Conservation (phyloP, 2,329 filamentous ascomycete species). For the Fusarium sambucinum region DNA sequence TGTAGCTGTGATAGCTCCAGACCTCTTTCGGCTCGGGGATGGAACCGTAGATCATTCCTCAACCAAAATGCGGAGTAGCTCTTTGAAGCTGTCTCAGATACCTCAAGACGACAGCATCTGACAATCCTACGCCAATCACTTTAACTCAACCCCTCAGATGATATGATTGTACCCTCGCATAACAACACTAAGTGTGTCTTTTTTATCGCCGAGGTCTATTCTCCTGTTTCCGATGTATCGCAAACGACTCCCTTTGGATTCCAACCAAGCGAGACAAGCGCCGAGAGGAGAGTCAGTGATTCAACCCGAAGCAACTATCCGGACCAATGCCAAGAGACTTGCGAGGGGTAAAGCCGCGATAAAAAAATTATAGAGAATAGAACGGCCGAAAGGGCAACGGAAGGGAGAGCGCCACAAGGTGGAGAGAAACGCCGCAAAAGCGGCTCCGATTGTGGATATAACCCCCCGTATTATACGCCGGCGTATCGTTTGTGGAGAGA, state of each 20-base stretch:
- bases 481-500: conserved; percentile 16
- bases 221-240: conserved; percentile 32
- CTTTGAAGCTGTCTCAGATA: conserved; percentile 29
- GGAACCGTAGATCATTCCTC: conserved; percentile 34
- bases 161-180: conserved; percentile 18
- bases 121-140: conserved; percentile 16
- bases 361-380: conserved; percentile 12
- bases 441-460: conserved; percentile 33
- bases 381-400: conserved; percentile 19
- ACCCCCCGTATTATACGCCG: conserved; percentile 13
- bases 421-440: conserved; percentile 25
- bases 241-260: conserved; percentile 18
- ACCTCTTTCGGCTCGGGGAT: conserved; percentile 8
- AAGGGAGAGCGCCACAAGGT: conserved; percentile 21
- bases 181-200: neutral
- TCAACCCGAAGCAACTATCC: conserved; percentile 6
- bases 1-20: conserved; percentile 19
- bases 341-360: conserved; percentile 18
- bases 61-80: conserved; percentile 37
- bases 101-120: conserved; percentile 24
- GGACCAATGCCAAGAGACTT: conserved; percentile 12
- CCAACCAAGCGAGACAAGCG: conserved; percentile 21
- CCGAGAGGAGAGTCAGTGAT: conserved; percentile 14
- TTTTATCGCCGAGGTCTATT: neutral
- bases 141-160: conserved; percentile 11